Evolutionary conservation across 2,329 filamentous ascomycete species (phyloP), one percentile per base, ranked within the genome.

Genomic region (Claviceps cyperi): DNA sequence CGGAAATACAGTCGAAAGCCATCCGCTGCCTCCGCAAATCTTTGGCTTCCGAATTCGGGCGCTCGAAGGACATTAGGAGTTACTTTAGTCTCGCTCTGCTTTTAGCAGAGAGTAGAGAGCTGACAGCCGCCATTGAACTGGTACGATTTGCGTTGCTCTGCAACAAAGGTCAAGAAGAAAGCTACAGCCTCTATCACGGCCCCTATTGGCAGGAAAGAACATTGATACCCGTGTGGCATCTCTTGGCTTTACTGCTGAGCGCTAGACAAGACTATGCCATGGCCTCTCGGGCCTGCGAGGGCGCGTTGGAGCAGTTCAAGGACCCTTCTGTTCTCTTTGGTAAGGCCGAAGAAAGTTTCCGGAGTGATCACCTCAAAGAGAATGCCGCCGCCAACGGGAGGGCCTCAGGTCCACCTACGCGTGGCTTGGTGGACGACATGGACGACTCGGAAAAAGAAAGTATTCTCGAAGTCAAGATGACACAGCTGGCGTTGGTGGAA

Each of bases 391-490:
- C 55, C 9, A 62, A 60, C 44, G 52, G 49, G 3, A 45, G 49
- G 3, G 45, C 55, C 21, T 35, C 55, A 5, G 54, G 56, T 7
- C 59, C 61, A 11, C 52, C 57, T 17, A 52, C 51, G 24, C 63
- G 59, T 54, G 80, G 81, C 3, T 62, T 86, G 45, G 75, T 94
- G 1, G 84, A 91, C 56, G 80, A 86, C 43, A 86, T 96, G 80
- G 84, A 88, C 54, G 79, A 82, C 51, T 79, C 81, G 24, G 90
- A 97, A 62, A 94, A 89, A 61, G 86, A 90, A 64, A 78, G 80
- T 46, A 83, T 98, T 41, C 68, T 98, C n/a, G 86, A 97, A 64
- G 81, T 96, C 53, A 94, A 94, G 65, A 94, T 97, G 79, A 96
- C 91, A 11, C 90, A 97, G 60, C 72, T 98, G 52, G 77, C 85